Percentiles rank a stretch among this genome's conserved stretches.
These are phyloP conservation scores for Ceratobasidium sp. DNA, from an alignment of 1,284 basidiomycete species.

Conservation along the genomic window DNA sequence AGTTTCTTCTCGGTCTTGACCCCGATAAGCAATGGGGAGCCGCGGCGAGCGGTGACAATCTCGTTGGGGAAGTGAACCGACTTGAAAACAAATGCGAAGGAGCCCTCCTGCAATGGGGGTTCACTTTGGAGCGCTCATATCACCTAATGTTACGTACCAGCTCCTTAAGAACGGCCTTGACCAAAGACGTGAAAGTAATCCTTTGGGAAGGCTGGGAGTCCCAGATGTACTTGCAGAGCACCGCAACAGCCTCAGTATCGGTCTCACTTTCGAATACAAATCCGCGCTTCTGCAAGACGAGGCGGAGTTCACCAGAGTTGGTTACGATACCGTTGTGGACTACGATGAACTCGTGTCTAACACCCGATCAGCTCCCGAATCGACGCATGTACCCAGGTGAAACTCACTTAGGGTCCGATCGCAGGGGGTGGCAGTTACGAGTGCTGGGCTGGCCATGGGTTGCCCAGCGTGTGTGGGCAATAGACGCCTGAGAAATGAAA, in stretches of 20 bases:
- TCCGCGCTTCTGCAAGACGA: constrained; percentile 94
- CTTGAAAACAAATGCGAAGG: constrained; percentile 99
- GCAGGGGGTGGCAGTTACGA: constrained; percentile 94
- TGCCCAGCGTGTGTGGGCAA: constrained; percentile 99
- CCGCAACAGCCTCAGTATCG: constrained; percentile 97
- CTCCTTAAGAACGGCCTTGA: constrained; percentile 97
- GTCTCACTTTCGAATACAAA: constrained; percentile 96
- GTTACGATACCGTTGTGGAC: constrained; percentile 99
- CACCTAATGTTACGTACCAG: constrained; percentile 56
- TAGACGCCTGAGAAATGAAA: constrained; percentile 88
- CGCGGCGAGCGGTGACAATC: constrained; percentile 93
- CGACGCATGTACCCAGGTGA: constrained; percentile 37
- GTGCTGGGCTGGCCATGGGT: constrained; percentile 94
- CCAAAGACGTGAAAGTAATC: constrained; percentile 85
- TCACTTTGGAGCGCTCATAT: background rate
- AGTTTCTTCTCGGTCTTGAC: constrained; percentile 99
- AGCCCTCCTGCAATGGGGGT: constrained; percentile 70
- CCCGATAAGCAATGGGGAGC: constrained; percentile 95
- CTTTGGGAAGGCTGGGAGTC: constrained; percentile 90
- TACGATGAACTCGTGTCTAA: constrained; percentile 78
- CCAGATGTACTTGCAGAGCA: constrained; percentile 95
- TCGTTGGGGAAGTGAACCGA: constrained; percentile 95
- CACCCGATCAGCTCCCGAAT: constrained; percentile 1
- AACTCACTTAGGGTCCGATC: constrained; percentile 70
- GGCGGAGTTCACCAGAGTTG: constrained; percentile 86